Evolutionary conservation across 768 basidiomycete species (phyloP).

Genomic region (Ephemerocybe angulata): DNA sequence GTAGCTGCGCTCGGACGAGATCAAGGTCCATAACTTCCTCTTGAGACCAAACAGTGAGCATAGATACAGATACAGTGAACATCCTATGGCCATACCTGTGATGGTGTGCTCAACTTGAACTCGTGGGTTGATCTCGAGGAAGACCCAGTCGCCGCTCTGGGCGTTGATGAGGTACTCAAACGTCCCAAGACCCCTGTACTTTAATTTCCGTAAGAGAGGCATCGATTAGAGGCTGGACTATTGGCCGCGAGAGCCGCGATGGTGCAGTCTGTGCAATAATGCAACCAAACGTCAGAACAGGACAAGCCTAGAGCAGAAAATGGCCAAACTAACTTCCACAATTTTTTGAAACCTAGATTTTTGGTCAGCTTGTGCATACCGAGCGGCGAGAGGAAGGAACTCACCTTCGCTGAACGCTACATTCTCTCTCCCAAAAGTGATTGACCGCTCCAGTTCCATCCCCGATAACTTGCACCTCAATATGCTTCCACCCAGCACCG

Average conservation of each 20-base stretch:
- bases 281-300: neutral
- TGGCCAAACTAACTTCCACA: no score
- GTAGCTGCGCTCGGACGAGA: constrained; percentile 85
- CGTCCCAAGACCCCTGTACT: constrained; percentile 84
- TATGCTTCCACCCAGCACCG: constrained; percentile 71
- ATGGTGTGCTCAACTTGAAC: constrained; percentile 94
- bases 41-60: constrained; percentile 28
- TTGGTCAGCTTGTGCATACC: neutral
- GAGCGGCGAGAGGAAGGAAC: constrained; percentile 27
- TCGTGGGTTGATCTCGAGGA: constrained; percentile 89
- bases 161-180: constrained; percentile 83
- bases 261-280: constrained; percentile 56
- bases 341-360: constrained; percentile 65
- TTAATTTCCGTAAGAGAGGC: constrained; percentile 77
- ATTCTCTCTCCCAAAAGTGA: constrained; percentile 89
- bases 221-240: constrained; percentile 61
- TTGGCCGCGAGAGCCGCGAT: constrained; percentile 68
- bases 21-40: constrained; percentile 90
- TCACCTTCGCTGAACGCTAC: constrained; percentile 76
- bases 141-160: constrained; percentile 73
- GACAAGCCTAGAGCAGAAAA: neutral
- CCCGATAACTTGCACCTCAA: constrained; percentile 84
- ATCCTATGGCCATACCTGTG: constrained; percentile 73
- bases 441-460: constrained; percentile 75
- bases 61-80: no score